Conservation (phyloP, 345 rosid genomes). For the Mallotus nudiflorus region DNA sequence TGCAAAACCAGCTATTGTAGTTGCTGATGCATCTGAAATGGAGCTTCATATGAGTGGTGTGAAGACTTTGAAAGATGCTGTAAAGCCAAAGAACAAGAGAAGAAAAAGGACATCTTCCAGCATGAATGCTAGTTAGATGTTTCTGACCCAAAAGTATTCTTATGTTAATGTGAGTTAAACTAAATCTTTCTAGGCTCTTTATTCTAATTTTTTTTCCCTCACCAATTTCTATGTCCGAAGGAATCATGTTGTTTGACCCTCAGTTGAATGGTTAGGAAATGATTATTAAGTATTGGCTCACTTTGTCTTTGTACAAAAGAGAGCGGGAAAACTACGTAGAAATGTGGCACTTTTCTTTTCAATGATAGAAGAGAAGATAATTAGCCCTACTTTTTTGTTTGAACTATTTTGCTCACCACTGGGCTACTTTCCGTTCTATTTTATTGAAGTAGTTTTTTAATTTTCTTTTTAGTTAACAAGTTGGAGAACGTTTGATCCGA, state of each 20-base stretch:
- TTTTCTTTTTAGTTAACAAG: not conserved
- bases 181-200: not conserved
- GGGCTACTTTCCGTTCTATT: not conserved
- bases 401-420: not conserved
- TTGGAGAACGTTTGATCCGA: not conserved
- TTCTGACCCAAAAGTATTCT: not conserved
- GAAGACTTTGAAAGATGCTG: conserved; percentile 76
- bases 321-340: too few relatives aligned
- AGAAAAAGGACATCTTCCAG: conserved; percentile 47
- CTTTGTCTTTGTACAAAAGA: not conserved
- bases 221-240: not conserved
- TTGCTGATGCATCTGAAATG: conserved; percentile 26
- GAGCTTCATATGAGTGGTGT: conserved; percentile 35
- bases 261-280: not conserved
- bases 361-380: not conserved
- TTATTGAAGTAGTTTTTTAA: not conserved
- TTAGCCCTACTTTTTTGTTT: not conserved
- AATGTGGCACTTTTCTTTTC: not conserved
- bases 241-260: not conserved
- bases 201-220: not conserved
- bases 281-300: not conserved
- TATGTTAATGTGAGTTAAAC: conserved; percentile 1
- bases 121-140: conserved; percentile 34
- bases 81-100: conserved; percentile 71
- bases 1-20: conserved; percentile 18